Conservation (phyloP, 331 rosid species). For the Pyracantha coccinea region DNA sequence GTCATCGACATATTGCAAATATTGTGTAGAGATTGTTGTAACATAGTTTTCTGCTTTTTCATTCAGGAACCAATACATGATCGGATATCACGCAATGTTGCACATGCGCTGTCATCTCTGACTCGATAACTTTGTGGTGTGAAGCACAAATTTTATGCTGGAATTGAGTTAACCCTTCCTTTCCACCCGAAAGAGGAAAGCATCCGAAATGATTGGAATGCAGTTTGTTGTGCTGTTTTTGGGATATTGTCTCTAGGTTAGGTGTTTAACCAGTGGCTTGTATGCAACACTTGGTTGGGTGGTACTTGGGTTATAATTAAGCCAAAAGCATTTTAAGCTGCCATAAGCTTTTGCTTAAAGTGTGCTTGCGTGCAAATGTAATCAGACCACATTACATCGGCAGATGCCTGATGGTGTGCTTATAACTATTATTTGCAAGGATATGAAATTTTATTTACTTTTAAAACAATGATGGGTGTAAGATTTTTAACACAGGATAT, state of each 20-base stretch:
- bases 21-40: not conserved
- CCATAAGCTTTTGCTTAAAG: no score
- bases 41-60: not conserved
- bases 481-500: no score
- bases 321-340: not conserved
- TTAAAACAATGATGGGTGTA: no score
- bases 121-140: slow-evolving; percentile 9
- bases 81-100: slow-evolving; percentile 71
- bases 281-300: not conserved
- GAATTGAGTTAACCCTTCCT: not conserved
- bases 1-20: no score
- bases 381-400: no score
- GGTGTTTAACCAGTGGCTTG: not conserved
- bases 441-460: no score
- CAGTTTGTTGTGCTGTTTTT: not conserved
- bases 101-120: slow-evolving; percentile 50
- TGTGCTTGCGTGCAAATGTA: no score
- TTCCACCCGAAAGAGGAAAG: no score
- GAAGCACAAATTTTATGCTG: not conserved
- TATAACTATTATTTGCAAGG: no score
- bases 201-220: not conserved
- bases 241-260: not conserved
- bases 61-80: slow-evolving; percentile 75
- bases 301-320: no score
- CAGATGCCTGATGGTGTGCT: no score